Percentiles rank a stretch among this genome's conserved stretches.
These are phyloP conservation scores for Aureobasidium sp. DNA, from an alignment of 2,329 filamentous ascomycete genomes.

Conservation along the genomic window DNA sequence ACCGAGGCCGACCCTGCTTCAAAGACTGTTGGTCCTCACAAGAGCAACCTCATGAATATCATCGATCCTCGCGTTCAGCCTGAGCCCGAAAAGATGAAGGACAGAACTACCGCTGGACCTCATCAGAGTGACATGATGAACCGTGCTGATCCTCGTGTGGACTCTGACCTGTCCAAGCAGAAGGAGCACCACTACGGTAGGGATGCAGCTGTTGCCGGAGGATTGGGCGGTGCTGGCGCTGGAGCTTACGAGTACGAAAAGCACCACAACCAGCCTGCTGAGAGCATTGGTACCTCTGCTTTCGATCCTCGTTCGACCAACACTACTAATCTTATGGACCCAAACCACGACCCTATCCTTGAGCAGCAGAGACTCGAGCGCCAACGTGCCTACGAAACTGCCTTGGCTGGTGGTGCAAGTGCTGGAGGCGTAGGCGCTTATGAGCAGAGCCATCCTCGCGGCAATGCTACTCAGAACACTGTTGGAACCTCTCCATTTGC, in stretches of 20 bases:
- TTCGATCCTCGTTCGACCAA: conserved; percentile 25
- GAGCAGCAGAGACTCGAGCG: conserved; percentile 1
- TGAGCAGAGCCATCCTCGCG: conserved; percentile 21
- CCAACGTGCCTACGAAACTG: conserved; percentile 20
- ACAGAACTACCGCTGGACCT: conserved; percentile 20
- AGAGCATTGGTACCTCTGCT: conserved; percentile 23
- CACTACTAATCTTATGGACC: conserved; percentile 22
- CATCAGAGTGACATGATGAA: conserved; percentile 21
- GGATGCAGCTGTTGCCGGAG: conserved; percentile 26
- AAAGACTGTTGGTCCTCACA: conserved; percentile 16
- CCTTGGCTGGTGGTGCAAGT: conserved; percentile 22
- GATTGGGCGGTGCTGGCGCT: conserved; percentile 28
- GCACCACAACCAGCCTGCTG: conserved; percentile 20
- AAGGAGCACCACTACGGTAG: conserved; percentile 18
- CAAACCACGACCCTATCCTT: conserved; percentile 16
- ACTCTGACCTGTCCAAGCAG: conserved; percentile 14
- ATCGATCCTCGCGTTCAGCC: conserved; percentile 13
- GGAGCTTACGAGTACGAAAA: conserved; percentile 26
- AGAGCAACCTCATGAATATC: conserved; percentile 13
- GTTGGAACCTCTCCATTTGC: conserved; percentile 24
- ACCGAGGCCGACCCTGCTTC: conserved; percentile 16
- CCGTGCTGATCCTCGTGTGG: conserved; percentile 22
- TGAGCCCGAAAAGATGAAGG: conserved; percentile 15
- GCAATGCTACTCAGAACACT: background rate
- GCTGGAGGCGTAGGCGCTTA: conserved; percentile 30